Evolutionary conservation across 2,329 filamentous ascomycete species (phyloP), one percentile per base, ranked within the genome.

Genomic region (Corynespora cassiicola): DNA sequence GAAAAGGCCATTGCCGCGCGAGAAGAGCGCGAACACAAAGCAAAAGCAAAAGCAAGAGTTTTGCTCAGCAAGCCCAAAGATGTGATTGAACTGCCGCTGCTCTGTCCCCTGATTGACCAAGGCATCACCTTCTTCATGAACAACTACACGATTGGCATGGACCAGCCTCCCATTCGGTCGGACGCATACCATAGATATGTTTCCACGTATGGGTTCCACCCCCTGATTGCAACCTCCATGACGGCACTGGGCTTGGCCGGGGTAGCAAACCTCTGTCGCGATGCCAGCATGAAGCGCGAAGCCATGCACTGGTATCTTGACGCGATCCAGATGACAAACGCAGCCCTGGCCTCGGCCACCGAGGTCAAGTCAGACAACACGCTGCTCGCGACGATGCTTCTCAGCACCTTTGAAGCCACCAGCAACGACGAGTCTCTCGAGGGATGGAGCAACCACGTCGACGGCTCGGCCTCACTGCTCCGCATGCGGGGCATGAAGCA

Each of bases 391-490:
- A 61, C 63, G 4, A 60, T 63, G 3, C 42, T 65, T 1, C 45
- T 68, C 2, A 54, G 58, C 15, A 48, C 65, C 27, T 68, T 65
- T 28, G 68, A 70, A 41, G 56, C 63, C 6, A 63, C 62, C 4
- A 58, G 42, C 14, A 65, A 65, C 26, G 50, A 63, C 2, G 44
- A 45, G 6, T 56, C 58, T 1, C 37, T 70, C 1, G 25, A 36
- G n/a, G 60, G 57, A 5, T 71, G 61, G 59, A 53, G 42, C 20
- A 59, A 61, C 19, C 68, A 71, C 36, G 58, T 71, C n/a, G 49
- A 61, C 7, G 68, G 68, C 12, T 60, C 63, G 0, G 52, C 60
- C 2, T 58, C 56, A 3, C 51, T 71, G 2, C 35, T 70, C 16
- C 54, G 47, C 15, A 36, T 66, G 30, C 59, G 68, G 10, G 67